Evolutionary conservation across 2,329 filamentous ascomycete genomes (phyloP), one percentile per base, ranked within the genome.

Genomic region (Ustilaginoidea virens): DNA sequence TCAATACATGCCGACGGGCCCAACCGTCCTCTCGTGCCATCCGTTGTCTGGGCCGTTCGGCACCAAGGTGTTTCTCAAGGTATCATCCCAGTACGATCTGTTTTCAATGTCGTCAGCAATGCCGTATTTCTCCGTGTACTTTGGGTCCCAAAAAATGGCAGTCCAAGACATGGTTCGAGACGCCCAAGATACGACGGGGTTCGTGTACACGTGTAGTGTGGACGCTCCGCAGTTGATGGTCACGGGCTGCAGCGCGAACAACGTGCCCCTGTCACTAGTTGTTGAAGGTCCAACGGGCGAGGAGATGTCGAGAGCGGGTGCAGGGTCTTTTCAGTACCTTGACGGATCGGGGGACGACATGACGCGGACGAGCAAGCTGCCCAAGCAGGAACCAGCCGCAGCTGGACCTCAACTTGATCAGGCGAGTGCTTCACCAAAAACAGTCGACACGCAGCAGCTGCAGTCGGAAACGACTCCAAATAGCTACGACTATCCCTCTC

Each of bases 21-120:
- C 69, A 41, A 69, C 68, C 35, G 67, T 92, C 38, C 63, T 74
- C 34, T 77, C 77, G 33, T 82, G 69, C 49, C 66, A 72, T 34
- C 87, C 86, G 12, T 57, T 60, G 25, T 63, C 69, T 43, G 86
- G 85, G 24, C 55, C 63, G 19, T 66, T 69, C 45, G 79, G 80
- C 30, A 79, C 77, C 13, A 74, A 74, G 42, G 59, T 93, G 7
- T 66, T 69, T 34, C 63, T 93, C 38, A 77, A 80, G 47, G 68
- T 92, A 17, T 73, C 75, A 29, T 77, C 79, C 24, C 66, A 75
- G 35, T 81, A 80, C 55, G 78, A 92, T 45, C 56, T 92, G 35
- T 53, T 64, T 36, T 47, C 54, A 33, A 67, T 74, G 51, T 66
- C 62, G 18, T 64, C 63, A 33, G 65, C 60, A 23, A 46, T 58